phyloP scores from a whole-genome alignment of 345 rosid species.

The Murraya paniculata region DNA sequence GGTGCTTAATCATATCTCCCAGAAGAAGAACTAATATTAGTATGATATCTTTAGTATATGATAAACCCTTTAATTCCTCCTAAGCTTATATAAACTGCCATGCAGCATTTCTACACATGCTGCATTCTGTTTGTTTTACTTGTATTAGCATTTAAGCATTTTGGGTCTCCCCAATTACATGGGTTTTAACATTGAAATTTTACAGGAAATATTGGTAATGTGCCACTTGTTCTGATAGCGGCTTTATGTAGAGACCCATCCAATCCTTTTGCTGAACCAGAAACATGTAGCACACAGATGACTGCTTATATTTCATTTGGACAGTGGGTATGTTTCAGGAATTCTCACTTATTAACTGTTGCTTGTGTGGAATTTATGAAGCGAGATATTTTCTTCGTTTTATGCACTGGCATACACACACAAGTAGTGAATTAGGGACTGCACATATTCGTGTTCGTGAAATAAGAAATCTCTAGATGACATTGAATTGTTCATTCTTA shows the following conservation, averaged over 20 bases:
- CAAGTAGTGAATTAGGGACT: not conserved
- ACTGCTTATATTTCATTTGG: slow-evolving; percentile 98
- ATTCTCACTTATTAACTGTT: slow-evolving; percentile 2
- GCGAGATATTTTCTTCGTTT: not conserved
- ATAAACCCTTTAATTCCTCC: not conserved
- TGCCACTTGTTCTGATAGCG: slow-evolving; percentile 92
- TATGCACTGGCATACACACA: not conserved
- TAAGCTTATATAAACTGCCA: not conserved
- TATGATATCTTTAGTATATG: not conserved
- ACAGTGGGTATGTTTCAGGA: slow-evolving; percentile 69
- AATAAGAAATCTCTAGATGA: not conserved
- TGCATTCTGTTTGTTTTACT: not conserved
- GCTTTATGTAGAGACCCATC: slow-evolving; percentile 82
- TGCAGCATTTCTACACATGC: not conserved
- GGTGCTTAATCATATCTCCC: not conserved
- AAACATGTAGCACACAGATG: slow-evolving; percentile 77
- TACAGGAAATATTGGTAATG: slow-evolving; percentile 97
- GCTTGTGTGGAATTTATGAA: not conserved
- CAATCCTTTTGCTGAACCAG: slow-evolving; percentile 89
- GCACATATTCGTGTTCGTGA: not conserved
- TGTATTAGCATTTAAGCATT: not conserved
- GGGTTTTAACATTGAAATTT: slow-evolving; percentile 3
- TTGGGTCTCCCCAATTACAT: not conserved
- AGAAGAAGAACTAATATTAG: not conserved
- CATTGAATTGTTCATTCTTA: not conserved